Base-by-base conservation (phyloP, 2,329 filamentous ascomycete species). In the Penicillium paneum region DNA sequence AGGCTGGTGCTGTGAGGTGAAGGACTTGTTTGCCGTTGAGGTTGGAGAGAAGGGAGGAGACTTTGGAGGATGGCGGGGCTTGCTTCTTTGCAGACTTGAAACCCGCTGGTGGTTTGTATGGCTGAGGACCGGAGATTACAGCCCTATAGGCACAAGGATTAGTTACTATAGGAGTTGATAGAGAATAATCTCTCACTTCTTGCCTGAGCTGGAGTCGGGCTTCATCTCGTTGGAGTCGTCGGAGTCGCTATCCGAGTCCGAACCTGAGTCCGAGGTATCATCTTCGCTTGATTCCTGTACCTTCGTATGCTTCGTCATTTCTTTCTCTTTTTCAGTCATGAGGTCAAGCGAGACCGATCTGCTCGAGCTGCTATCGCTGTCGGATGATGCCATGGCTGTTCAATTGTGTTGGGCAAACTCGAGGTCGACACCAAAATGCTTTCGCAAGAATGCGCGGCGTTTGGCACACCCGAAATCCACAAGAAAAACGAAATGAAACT, bases 1-100 rank as follows among this genome's bases (percentile, higher is more conserved):
- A 73, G 4, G 73, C 66, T 2, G 78, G 78, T 1, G 75, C 76
- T 17, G 74, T 75, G 52, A 80, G 76, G 57, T 80, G 76, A 68
- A 76, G 76, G 45, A 80, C 61, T 63, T 79, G 74, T 61, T 79
- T 80, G 48, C 72, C 73, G 46, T 63, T 63, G 46, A 77, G 66
- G 46, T 76, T 65, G 35, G 74, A 71, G 38, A 75, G 67, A 24
- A 71, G 51, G 24, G 73, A 70, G 42, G 68, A 64, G 40, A 68
- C 61, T 42, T 56, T 64, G 3, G 71, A 70, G 42, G 69, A 70
- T 28, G 68, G 65, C 5, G 68, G 60, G 17, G 64, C 50, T 39
- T 69, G 66, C 50, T 69, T 69, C 53, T 71, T 70, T 43, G 68
- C 59, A 35, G 69, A 50, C 49, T 73, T 74, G 65, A 78, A 78